Percentiles rank a stretch among this genome's conserved stretches.
Evolutionary conservation across 129 eudicot genomes (phyloP).

Genomic region (Solidago caesia): DNA sequence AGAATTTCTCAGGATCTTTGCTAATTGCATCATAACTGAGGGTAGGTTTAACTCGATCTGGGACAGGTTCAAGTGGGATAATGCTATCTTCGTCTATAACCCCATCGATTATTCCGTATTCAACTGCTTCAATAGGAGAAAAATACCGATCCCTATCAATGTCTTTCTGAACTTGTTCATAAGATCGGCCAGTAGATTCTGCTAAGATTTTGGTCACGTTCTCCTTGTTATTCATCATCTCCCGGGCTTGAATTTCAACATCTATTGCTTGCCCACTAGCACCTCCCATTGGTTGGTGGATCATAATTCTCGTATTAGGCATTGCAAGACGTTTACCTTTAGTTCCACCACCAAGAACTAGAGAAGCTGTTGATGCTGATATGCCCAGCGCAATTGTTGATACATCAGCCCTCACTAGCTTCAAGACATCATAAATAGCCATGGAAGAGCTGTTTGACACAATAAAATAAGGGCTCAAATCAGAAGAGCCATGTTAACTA

Average conservation of each 20-base stretch:
- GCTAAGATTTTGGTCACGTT: conserved; percentile 54
- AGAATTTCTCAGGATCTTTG: conserved; percentile 56
- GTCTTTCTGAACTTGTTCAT: conserved; percentile 75
- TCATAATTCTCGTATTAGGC: conserved; percentile 94
- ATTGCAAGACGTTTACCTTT: conserved; percentile 95
- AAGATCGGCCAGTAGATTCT: conserved; percentile 61
- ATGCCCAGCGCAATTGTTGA: conserved; percentile 91
- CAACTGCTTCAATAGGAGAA: conserved; percentile 98
- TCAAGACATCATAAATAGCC: conserved; percentile 85
- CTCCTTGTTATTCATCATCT: conserved; percentile 65
- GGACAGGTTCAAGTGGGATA: conserved; percentile 82
- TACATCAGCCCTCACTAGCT: conserved; percentile 83
- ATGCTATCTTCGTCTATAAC: conserved; percentile 82
- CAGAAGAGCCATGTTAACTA: neutral
- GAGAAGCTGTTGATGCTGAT: conserved; percentile 87
- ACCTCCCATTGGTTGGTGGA: conserved; percentile 95
- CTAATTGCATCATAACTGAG: conserved; percentile 50
- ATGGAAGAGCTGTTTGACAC: conserved; percentile 60
- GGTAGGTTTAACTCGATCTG: conserved; percentile 63
- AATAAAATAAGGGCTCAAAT: neutral
- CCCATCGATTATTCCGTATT: conserved; percentile 79
- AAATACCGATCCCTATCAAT: conserved; percentile 83
- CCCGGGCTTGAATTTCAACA: conserved; percentile 89
- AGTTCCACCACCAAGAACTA: conserved; percentile 90
- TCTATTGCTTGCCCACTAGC: conserved; percentile 76